Evolutionary conservation across 2,329 filamentous ascomycete genomes (phyloP), one percentile per base, ranked within the genome.

Genomic region (Aureobasidium mangrovei): DNA sequence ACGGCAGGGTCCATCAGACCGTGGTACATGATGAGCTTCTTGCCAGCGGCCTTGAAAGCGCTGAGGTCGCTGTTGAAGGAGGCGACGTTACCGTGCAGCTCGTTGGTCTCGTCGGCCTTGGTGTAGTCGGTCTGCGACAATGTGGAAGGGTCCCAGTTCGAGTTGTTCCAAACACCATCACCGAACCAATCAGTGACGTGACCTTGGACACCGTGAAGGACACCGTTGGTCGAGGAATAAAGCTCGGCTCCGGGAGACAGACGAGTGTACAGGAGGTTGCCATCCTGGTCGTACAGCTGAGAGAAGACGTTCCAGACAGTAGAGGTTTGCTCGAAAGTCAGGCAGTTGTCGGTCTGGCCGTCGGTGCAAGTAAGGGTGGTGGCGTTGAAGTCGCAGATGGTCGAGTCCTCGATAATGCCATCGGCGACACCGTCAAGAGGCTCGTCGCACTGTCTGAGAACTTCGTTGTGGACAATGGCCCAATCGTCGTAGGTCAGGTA

Each of bases 381-480:
- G 12, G 73, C 71, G 33, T 69, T 62, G 58, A 70, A 71, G 9
- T 69, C 60, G 64, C 75, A 77, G n/a, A 70, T 63, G 7, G 65
- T 66, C 2, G 74, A 69, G 58, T 74, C 71, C 59, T 75, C 73
- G 31, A 77, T 63, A 52, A 77, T 71, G 6, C 73, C 73, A 60
- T 80, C 77, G 7, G 65, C 62, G 9, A 71, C 70, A 18, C 74
- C 74, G 58, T 79, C 77, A 5, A 77, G 64, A 3, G 60, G 60
- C 65, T 68, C 71, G 58, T 79, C 77, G 60, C 77, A 80, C 60
- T 79, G 75, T 9, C 67, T 65, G 32, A 79, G 58, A 35, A 76
- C 66, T 45, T 72, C 70, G 12, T 65, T 57, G 54, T 75, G 70
- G 18, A 77, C 72, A 1, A 66, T 62, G 9, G 64, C 59, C 74